A percentile compares a stretch with the other conserved stretches of the same genome.
Conservation (phyloP, 805 yeast species). For the Wickerhamiella occidentalis region DNA sequence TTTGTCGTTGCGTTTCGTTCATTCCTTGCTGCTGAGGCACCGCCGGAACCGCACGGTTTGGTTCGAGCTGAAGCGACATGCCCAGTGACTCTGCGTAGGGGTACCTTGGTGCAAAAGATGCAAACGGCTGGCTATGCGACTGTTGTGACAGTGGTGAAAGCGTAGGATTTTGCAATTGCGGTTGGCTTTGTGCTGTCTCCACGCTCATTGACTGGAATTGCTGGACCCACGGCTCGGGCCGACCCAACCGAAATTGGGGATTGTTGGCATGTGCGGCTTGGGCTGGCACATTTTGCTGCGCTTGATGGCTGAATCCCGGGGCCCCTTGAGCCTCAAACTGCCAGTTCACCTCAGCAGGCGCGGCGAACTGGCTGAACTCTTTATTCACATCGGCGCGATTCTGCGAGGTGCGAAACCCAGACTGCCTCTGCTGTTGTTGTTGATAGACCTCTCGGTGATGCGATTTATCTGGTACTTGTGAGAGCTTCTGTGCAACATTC, state of each 20-base stretch:
- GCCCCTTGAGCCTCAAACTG: neutral
- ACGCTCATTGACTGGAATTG: constrained; percentile 6
- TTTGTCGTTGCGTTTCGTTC: neutral
- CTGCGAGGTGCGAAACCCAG: neutral
- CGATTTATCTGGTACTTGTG: neutral
- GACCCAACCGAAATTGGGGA: neutral
- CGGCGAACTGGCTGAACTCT: constrained; percentile 2
- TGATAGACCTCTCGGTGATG: neutral
- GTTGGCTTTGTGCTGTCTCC: neutral
- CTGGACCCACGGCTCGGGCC: constrained; percentile 7
- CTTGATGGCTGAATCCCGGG: neutral
- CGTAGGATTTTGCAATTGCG: neutral
- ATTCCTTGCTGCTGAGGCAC: neutral
- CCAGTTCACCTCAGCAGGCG: neutral
- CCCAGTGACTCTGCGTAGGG: neutral
- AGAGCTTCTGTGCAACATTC: neutral
- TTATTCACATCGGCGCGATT: neutral
- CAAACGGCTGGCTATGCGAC: neutral
- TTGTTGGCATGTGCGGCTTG: neutral
- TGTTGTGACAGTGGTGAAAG: constrained; percentile 1
- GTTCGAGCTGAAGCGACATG: neutral
- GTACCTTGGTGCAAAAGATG: constrained; percentile 6
- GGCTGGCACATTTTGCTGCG: neutral
- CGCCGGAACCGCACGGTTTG: neutral
- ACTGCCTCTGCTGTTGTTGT: neutral